Conservation (phyloP, 352 stramenopile genomes). For the Plasmopara halstedii region DNA sequence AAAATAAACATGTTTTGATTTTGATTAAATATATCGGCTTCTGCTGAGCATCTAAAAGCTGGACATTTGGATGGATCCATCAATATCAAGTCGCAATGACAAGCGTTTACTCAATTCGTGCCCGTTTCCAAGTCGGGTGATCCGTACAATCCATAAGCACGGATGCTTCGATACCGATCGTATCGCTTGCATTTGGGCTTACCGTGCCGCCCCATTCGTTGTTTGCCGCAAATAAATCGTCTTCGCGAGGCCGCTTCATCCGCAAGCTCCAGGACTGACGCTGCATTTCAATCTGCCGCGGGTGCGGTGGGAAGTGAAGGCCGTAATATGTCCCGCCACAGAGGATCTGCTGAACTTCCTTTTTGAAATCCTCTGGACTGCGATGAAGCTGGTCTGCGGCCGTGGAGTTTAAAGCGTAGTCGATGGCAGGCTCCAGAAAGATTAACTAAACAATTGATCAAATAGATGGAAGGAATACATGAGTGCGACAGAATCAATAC, state of each 20-base stretch:
- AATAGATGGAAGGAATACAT: no score
- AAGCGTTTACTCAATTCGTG: constrained; percentile 36
- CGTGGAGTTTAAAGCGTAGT: constrained; percentile 51
- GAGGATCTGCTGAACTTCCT: constrained; percentile 54
- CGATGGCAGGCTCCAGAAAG: constrained; percentile 66
- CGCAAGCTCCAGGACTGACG: constrained; percentile 39
- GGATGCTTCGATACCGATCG: constrained; percentile 17
- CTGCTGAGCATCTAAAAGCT: no score
- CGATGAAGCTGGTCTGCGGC: constrained; percentile 51
- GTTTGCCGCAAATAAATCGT: constrained; percentile 19
- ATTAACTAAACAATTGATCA: constrained; percentile 61
- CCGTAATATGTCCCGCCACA: constrained; percentile 53
- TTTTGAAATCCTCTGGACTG: constrained; percentile 39
- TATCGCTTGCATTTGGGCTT: constrained; percentile 14
- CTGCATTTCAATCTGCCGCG: constrained; percentile 47
- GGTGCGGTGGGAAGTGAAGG: constrained; percentile 52
- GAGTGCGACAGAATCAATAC: no score
- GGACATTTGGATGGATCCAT: no score
- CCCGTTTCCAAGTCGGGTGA: constrained; percentile 47
- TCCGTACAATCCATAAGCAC: constrained; percentile 34
- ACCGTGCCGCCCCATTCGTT: constrained; percentile 28
- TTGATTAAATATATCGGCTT: no score
- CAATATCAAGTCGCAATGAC: no score
- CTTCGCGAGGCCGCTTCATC: constrained; percentile 43
- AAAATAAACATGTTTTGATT: no score